A percentile compares a stretch with the other conserved stretches of the same genome.
Conservation (phyloP, 257 asterid species). For the Solanum megistacrolobum region DNA sequence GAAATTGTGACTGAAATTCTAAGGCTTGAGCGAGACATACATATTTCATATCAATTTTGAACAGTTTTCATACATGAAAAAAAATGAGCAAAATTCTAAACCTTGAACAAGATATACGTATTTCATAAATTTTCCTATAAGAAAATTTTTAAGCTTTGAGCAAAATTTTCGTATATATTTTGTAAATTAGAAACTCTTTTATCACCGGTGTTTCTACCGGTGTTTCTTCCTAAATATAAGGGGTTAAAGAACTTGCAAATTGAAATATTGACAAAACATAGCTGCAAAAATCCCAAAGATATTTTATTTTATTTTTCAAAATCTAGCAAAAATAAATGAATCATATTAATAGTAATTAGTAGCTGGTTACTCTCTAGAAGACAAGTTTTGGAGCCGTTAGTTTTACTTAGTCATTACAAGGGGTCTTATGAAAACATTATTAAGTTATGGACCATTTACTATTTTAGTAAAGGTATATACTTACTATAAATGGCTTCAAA, state of each 20-base stretch:
- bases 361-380: constrained; percentile 16
- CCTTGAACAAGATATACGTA: neutral
- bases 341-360: neutral
- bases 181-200: neutral
- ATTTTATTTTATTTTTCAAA: neutral
- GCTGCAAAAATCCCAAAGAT: neutral
- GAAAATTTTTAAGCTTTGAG: neutral
- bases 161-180: neutral
- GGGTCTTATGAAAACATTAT: neutral
- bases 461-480: neutral
- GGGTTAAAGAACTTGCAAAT: neutral
- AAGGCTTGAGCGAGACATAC: neutral
- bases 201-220: neutral
- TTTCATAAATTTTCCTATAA: neutral
- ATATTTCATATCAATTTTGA: neutral
- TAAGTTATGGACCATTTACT: constrained; percentile 21
- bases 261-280: neutral
- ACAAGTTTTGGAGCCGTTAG: constrained; percentile 20
- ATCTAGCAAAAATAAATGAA: neutral
- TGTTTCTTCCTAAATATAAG: neutral
- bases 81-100: neutral
- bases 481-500: neutral
- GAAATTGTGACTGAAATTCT: neutral
- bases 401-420: constrained; percentile 8
- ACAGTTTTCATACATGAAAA: neutral